Evolutionary conservation across 148 eudicot species (phyloP), one percentile per base, ranked within the genome.

Genomic region (Vaccinium myrtillus): DNA sequence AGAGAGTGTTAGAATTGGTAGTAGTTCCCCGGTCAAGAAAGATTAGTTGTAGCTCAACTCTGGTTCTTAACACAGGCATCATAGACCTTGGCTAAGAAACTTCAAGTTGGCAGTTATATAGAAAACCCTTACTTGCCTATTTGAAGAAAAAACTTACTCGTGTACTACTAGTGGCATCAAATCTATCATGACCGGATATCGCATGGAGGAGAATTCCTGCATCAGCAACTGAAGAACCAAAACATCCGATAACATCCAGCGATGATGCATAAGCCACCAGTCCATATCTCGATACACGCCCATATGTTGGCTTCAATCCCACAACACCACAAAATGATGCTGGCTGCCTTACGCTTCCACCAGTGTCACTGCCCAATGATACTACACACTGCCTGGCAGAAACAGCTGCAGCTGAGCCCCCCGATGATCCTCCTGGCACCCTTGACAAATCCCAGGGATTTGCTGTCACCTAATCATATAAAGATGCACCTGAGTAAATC

Each of bases 391-490:
- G 99, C 89, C 99, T 92, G 75, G 98, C 99, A 84, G 98, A 93
- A 90, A 97, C 99, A 85, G 98, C 96, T 32, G 99, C 92, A 83
- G 98, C 99, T 25, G 99, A 97, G 85, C 99, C 99, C 4, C 99
- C 99, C 61, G 99, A 97, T 89, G 99, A 97, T 67, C 99, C 99
- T 74, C 99, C 99, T 75, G 99, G 99, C 59, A 97, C 99, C 87
- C 98, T 86, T 32, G 98, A 88, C 85, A 93, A 90, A 87, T 97
- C 95, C 99, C 99, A 97, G 81, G 99, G 99, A 86, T 97, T 97
- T 77, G 99, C 90, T 48, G 99, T 97, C 91, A 97, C 99, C 99
- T 97, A 91, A 83, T 51, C 87, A 91, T 85, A 87, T 78, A 87
- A 92, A 93, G 85, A 93, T 89, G 94, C 87, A 91, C 95, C 93